Percentiles rank a stretch among this genome's conserved stretches.
phyloP scores from a whole-genome alignment of 2,329 filamentous ascomycete genomes.

The Aaosphaeria arxii region DNA sequence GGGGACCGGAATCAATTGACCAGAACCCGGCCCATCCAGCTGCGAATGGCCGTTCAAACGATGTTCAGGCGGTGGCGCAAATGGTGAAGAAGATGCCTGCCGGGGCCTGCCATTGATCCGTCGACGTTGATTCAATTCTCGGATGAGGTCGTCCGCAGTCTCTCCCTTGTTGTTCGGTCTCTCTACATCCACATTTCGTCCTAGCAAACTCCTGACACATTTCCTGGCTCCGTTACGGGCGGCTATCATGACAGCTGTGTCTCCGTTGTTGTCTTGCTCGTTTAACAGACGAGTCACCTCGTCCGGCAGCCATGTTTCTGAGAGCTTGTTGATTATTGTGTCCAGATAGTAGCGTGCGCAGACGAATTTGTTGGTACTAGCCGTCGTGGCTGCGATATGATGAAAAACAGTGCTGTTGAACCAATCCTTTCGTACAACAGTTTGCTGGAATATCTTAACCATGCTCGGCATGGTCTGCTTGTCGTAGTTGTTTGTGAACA shows the following conservation, averaged over 20 bases:
- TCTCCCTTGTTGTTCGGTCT: constrained; percentile 79
- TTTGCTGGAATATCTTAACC: constrained; percentile 78
- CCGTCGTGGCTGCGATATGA: constrained; percentile 86
- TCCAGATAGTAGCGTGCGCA: constrained; percentile 94
- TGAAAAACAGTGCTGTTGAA: constrained; percentile 88
- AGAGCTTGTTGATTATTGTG: constrained; percentile 81
- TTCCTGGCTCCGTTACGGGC: constrained; percentile 86
- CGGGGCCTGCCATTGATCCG: constrained; percentile 58
- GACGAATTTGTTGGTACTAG: constrained; percentile 79
- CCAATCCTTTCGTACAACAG: constrained; percentile 75
- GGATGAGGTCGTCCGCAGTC: constrained; percentile 80
- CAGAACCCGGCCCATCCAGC: constrained; percentile 13
- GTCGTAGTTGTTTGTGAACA: constrained; percentile 96
- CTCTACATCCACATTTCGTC: constrained; percentile 76
- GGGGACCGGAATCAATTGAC: constrained; percentile 21
- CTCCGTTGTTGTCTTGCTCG: constrained; percentile 78
- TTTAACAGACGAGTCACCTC: constrained; percentile 79
- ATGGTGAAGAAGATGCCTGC: constrained; percentile 70
- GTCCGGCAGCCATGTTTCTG: constrained; percentile 71
- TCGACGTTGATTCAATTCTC: constrained; percentile 65
- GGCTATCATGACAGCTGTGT: constrained; percentile 85
- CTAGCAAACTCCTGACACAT: constrained; percentile 64
- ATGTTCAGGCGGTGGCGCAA: constrained; percentile 38
- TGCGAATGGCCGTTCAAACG: constrained; percentile 28
- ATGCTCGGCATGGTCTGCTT: constrained; percentile 86